Conservation (phyloP, 495 filamentous ascomycete species). For the Neurospora discreta region DNA sequence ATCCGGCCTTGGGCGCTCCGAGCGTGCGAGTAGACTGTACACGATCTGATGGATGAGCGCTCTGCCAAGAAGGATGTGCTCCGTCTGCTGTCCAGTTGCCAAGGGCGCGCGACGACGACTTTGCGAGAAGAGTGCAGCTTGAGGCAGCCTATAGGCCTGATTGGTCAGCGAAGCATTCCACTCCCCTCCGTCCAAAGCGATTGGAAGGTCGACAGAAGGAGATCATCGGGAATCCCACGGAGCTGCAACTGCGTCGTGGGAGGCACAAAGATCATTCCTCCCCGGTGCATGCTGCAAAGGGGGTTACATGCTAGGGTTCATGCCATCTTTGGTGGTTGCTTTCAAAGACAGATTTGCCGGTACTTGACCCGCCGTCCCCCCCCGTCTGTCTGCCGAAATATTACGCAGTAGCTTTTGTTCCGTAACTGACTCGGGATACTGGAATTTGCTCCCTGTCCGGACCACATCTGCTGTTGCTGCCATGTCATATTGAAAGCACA, state of each 20-base stretch:
- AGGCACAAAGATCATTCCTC: constrained; percentile 1
- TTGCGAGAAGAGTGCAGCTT: not conserved
- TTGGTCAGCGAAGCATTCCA: constrained; percentile 2
- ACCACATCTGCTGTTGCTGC: constrained; percentile 1
- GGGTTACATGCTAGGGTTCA: constrained; percentile 7
- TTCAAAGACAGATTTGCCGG: not conserved
- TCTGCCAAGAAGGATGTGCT: not conserved
- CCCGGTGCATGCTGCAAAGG: constrained; percentile 2
- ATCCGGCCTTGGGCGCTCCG: not conserved
- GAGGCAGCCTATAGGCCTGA: constrained; percentile 3
- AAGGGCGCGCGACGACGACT: constrained; percentile 1
- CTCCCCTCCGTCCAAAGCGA: not conserved
- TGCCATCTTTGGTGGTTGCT: not conserved
- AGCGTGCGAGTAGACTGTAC: not conserved
- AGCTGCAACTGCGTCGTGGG: not conserved
- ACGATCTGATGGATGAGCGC: not conserved
- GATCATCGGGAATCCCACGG: constrained; percentile 3
- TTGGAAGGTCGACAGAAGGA: constrained; percentile 2
- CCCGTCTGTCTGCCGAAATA: not conserved
- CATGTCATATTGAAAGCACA: not conserved
- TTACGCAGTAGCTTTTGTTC: not conserved
- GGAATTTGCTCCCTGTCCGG: not conserved
- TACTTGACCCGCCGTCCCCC: not conserved
- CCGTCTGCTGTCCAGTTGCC: not conserved
- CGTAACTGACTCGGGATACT: not conserved